phyloP scores from a whole-genome alignment of 208 protist species.

The Trypanosoma brucei region DNA sequence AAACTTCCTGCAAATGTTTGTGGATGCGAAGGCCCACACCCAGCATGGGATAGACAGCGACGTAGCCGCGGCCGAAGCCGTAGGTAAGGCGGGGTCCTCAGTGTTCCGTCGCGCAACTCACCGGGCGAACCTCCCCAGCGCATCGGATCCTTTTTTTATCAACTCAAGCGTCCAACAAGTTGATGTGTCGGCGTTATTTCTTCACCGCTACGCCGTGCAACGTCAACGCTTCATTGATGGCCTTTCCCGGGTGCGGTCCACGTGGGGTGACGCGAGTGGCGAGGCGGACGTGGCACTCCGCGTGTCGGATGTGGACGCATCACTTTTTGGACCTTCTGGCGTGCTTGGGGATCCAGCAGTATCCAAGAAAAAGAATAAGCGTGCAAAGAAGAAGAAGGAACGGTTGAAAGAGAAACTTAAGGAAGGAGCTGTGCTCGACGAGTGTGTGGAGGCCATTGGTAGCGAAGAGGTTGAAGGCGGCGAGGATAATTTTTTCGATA shows the following conservation, averaged over 20 bases:
- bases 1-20: slow-evolving; percentile 89
- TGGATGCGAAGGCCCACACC: slow-evolving; percentile 61
- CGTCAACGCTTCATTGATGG: slow-evolving; percentile 81
- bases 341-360: slow-evolving; percentile 21
- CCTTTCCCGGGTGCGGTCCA: slow-evolving; percentile 72
- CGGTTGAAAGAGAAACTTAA: background rate
- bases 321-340: slow-evolving; percentile 80
- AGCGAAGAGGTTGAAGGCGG: slow-evolving; percentile 7
- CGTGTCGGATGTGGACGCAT: slow-evolving; percentile 57
- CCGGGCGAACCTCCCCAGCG: slow-evolving; percentile 65
- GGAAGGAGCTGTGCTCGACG: slow-evolving; percentile 20
- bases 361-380: slow-evolving; percentile 14
- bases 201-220: slow-evolving; percentile 89
- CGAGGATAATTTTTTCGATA: slow-evolving; percentile 36
- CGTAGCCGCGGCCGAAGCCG: background rate
- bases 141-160: slow-evolving; percentile 86
- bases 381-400: slow-evolving; percentile 21
- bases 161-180: slow-evolving; percentile 75
- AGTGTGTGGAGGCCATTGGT: slow-evolving; percentile 25
- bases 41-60: slow-evolving; percentile 25
- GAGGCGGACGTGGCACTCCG: slow-evolving; percentile 76
- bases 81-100: slow-evolving; percentile 48
- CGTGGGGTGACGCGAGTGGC: slow-evolving; percentile 81
- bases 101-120: slow-evolving; percentile 78
- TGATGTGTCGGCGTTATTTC: slow-evolving; percentile 79